Base-by-base conservation (phyloP, 2,329 filamentous ascomycete species). In the Rhinocladiella mackenziei region DNA sequence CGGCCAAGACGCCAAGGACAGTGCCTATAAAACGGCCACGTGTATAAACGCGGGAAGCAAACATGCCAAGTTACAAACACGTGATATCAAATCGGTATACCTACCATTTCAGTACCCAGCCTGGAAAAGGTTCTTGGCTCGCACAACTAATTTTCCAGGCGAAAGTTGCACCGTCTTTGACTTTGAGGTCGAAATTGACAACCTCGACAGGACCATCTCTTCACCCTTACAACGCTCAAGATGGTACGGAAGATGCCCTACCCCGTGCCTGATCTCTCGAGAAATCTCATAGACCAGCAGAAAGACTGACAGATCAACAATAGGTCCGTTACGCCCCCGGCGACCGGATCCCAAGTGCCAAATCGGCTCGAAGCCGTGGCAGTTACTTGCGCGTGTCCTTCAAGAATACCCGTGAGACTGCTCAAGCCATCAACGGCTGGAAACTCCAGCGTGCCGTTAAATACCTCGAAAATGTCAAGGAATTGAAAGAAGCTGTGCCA, bases 341-440 rank as follows among this genome's bases (percentile, higher is more conserved):
- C 68, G 45, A 56, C 38, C 80, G 89, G 71, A 91, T 94, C 71
- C 78, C 84, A 65, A 76, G 83, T 73, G 80, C 83, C 64, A 96
- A 95, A 82, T 94, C 87, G 77, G 92, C 92, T 74, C 88, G 91
- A 78, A 86, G 91, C 70, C 89, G 92, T 76, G 92, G 94, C 75
- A 89, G 89, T 72, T 98, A 97, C 81, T 86, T 98, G 66, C 89
- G 92, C 71, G 91, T 97, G 65, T 94, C 87, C 64, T 98, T 96
- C 87, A 98, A 98, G 85, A 98, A 98, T 84, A 98, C 92, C 71
- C 89, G 92, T 69, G 94, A 98, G 81, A 96, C 91, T 61, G 92
- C 94, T 59, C 92, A 97, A 80, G 89, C 89, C 66, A 95, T 98
- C 83, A 97, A 92, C 77, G 91, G 91, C 76, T 95, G 89, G 89